phyloP scores from a whole-genome alignment of 148 eudicot genomes.

The Vaccinium corymbosum region DNA sequence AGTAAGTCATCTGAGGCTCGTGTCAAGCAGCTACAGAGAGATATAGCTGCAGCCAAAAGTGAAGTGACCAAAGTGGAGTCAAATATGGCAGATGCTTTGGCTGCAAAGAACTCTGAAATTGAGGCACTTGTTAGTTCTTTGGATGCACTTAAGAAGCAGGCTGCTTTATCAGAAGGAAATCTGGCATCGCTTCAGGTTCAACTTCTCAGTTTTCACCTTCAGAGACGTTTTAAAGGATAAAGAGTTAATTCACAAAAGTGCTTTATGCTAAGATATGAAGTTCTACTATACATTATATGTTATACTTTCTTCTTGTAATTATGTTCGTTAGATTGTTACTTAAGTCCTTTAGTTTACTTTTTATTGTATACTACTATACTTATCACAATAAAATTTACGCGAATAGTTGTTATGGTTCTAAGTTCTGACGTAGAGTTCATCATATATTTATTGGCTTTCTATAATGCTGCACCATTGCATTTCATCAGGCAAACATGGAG shows the following conservation, averaged over 20 bases:
- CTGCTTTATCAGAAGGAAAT: conserved; percentile 94
- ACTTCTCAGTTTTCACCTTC: background rate
- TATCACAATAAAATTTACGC: background rate
- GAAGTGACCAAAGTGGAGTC: conserved; percentile 79
- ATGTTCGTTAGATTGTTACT: background rate
- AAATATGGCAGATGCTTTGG: conserved; percentile 80
- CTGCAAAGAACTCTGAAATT: conserved; percentile 94
- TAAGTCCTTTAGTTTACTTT: background rate
- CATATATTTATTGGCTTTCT: background rate
- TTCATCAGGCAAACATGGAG: conserved; percentile 85
- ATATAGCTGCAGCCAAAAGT: conserved; percentile 62
- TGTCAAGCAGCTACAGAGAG: conserved; percentile 74
- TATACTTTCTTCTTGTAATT: background rate
- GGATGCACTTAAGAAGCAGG: conserved; percentile 88
- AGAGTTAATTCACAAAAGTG: background rate
- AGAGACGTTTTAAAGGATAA: background rate
- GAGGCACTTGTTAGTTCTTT: conserved; percentile 78
- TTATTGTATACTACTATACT: background rate
- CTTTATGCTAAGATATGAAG: background rate
- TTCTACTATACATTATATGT: background rate
- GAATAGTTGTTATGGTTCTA: background rate
- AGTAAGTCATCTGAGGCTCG: conserved; percentile 79
- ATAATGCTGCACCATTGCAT: conserved; percentile 9
- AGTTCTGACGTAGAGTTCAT: background rate
- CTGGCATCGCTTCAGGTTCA: conserved; percentile 88